Conservation (phyloP, 441 rosid species). For the Jatropha multifida region DNA sequence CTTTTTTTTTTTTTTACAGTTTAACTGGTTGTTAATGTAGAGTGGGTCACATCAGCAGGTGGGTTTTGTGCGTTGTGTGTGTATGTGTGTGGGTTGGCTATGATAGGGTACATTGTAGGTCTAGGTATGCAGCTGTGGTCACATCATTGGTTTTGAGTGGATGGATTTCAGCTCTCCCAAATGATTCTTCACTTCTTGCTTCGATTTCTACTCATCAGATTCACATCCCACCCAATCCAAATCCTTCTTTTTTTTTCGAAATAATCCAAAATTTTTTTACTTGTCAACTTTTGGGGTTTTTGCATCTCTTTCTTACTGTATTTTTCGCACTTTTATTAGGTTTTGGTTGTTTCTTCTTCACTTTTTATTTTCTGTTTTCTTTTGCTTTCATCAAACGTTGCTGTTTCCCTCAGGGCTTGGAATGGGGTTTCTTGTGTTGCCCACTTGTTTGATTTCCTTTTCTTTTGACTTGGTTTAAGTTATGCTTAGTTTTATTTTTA, state of each 20-base stretch:
- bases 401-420: conserved; percentile 12
- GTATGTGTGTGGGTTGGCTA: conserved; percentile 23
- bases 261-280: not conserved
- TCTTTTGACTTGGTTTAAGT: conserved; percentile 14
- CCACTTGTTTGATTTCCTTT: conserved; percentile 16
- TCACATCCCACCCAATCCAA: not conserved
- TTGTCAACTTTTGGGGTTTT: not conserved
- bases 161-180: conserved; percentile 12
- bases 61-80: conserved; percentile 28
- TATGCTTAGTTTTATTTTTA: not conserved
- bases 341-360: not conserved
- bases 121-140: conserved; percentile 53
- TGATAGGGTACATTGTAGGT: conserved; percentile 48
- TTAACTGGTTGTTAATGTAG: conserved; percentile 63
- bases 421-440: conserved; percentile 27
- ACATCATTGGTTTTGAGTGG: conserved; percentile 36
- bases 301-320: not conserved
- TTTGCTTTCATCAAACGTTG: not conserved
- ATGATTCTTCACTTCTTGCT: conserved; percentile 21
- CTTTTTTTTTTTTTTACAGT: conserved; percentile 31
- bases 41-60: conserved; percentile 99
- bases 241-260: no score
- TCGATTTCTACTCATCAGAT: not conserved
- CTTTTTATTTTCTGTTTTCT: not conserved
- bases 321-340: not conserved